Evolutionary conservation across 306 rosid species (phyloP), one percentile per base, ranked within the genome.

Genomic region (Malus fusca): DNA sequence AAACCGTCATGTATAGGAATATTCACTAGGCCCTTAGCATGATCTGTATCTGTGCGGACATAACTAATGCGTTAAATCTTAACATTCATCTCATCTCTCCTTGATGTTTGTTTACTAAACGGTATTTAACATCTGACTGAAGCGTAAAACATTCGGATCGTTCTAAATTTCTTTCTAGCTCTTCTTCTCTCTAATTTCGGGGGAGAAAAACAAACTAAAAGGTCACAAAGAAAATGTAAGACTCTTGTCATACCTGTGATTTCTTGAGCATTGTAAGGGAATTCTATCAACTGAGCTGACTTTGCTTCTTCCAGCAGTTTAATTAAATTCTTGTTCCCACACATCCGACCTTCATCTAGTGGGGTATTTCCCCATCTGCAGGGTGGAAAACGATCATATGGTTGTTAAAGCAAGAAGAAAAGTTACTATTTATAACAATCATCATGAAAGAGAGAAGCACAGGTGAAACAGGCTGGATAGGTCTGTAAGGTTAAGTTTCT

Each of bases 361-460:
- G 99, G 98, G 69, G 97, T 92, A 76, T 90, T 90, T 83, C 99
- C 97, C 97, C 99, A 90, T 86, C 99, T 95, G 85, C 66, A 74
- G 68, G 13, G 62, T 42, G 14, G 30, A 12, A 65, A 71, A 75
- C 58, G 68, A 60, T 60, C 43, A 62, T 69, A 42, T 8, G 23
- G 35, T 40, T 73, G 19, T 18, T 25, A 14, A 19, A 59, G 37
- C 67, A 56, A 40, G 68, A 13, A 22, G 40, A 42, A 0, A 60
- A 14, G 4, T 8, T 40, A 58, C 68, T 9, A 23, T 8, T 7
- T 65, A 5, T n/a, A 21, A 40, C 6, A 40, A 5, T 4, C 0
- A 2, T 37, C 23, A 5, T 66, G 71, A 66, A 23, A 21, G 48
- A 71, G 12, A 52, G 46, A 71, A 9, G 28, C 4, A 22, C 7